A percentile compares a stretch with the other conserved stretches of the same genome.
phyloP scores from a whole-genome alignment of 1,284 basidiomycete genomes.

The Trichosporon inkin region DNA sequence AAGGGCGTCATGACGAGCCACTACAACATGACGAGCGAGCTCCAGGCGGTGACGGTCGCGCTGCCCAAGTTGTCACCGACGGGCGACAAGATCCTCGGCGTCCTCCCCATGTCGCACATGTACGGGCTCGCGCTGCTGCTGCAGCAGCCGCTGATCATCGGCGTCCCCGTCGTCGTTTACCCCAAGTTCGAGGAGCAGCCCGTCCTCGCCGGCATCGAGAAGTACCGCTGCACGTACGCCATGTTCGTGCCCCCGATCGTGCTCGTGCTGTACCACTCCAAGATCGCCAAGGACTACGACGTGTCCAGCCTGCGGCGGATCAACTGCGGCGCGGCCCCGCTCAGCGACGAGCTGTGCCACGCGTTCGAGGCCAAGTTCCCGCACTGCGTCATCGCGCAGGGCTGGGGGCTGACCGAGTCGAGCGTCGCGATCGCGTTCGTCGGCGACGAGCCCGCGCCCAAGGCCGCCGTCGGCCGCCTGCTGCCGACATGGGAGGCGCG shows the following conservation, averaged over 20 bases:
- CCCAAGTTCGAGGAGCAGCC: conserved; percentile 57
- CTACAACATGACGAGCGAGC: conserved; percentile 56
- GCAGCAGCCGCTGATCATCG: conserved; percentile 59
- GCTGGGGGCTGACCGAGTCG: conserved; percentile 51
- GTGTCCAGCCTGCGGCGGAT: conserved; percentile 60
- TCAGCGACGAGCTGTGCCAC: conserved; percentile 53
- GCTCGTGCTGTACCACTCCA: conserved; percentile 53
- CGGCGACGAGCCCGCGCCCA: conserved; percentile 33
- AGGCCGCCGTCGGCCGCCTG: conserved; percentile 66
- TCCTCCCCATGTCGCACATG: conserved; percentile 20
- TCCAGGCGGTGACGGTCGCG: conserved; percentile 18
- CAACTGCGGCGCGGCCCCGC: conserved; percentile 76
- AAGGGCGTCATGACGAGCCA: conserved; percentile 59
- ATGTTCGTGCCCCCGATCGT: conserved; percentile 81
- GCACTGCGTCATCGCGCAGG: conserved; percentile 36
- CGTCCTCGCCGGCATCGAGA: conserved; percentile 67
- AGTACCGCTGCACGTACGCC: conserved; percentile 60
- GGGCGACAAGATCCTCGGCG: conserved; percentile 14
- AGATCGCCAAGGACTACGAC: conserved; percentile 65
- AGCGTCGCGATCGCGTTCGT: conserved; percentile 37
- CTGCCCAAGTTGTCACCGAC: conserved; percentile 7
- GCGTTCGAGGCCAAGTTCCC: conserved; percentile 30
- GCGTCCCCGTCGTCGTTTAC: conserved; percentile 63
- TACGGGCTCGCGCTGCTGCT: conserved; percentile 49
- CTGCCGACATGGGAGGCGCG: conserved; percentile 73